Evolutionary conservation across 148 eudicot species (phyloP).

Genomic region (Rhododendron williamsianum): DNA sequence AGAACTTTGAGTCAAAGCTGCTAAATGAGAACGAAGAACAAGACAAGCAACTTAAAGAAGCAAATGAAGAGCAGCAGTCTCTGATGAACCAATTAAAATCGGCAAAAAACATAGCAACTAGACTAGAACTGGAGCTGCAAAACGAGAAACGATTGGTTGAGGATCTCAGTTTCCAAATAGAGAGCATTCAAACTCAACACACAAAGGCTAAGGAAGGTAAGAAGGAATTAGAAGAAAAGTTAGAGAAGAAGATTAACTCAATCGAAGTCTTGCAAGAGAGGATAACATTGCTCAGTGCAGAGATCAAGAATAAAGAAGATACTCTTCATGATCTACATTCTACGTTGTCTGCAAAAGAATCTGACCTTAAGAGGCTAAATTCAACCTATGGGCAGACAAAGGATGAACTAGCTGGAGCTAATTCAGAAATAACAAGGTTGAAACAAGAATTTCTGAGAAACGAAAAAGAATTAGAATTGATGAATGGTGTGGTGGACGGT

Average conservation of each 20-base stretch:
- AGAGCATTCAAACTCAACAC: constrained; percentile 35
- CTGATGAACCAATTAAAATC: constrained; percentile 45
- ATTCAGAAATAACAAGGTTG: constrained; percentile 37
- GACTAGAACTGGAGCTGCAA: constrained; percentile 50
- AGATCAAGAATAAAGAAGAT: constrained; percentile 66
- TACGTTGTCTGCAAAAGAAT: constrained; percentile 42
- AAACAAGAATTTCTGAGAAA: constrained; percentile 34
- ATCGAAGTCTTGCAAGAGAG: constrained; percentile 53
- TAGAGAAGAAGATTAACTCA: constrained; percentile 54
- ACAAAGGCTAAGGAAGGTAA: constrained; percentile 38
- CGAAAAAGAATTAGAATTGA: constrained; percentile 45
- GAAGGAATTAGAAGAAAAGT: constrained; percentile 44
- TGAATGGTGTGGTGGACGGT: constrained; percentile 33
- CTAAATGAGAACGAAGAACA: constrained; percentile 46
- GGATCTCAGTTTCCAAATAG: constrained; percentile 40
- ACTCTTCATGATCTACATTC: constrained; percentile 37
- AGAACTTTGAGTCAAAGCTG: constrained; percentile 46
- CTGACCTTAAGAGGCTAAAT: constrained; percentile 36
- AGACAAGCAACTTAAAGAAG: constrained; percentile 39
- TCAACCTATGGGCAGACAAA: constrained; percentile 32
- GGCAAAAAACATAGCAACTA: constrained; percentile 45
- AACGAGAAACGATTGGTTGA: constrained; percentile 40
- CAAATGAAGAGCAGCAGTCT: constrained; percentile 53
- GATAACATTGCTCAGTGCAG: constrained; percentile 44
- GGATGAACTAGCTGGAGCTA: constrained; percentile 35